Base-by-base conservation (phyloP, 257 asterid genomes). In the Eustoma russellianum region DNA sequence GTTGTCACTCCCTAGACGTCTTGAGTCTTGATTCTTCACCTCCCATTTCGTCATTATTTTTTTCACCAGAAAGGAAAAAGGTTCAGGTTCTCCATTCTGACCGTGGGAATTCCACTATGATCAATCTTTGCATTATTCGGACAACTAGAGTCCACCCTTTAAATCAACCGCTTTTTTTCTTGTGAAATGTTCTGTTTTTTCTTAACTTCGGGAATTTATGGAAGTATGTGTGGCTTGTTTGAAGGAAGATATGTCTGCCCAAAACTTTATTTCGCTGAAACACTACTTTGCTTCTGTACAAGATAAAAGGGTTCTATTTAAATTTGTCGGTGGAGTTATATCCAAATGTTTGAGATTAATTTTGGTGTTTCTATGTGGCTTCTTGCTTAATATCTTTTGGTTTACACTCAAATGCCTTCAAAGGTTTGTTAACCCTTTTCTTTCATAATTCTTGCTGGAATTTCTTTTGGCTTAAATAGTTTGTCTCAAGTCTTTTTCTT, bases 351-450 rank as follows among this genome's bases (percentile, higher is more conserved):
- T 68, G 7, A 56, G 48, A 40, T 52, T 57, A 48, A 57, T 74
- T 57, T 74, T 76, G 69, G 57, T 62, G 55, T 65, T 62, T 59
- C 52, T 77, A 0, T 68, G 57, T 57, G 48, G 66, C 52, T 67
- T 74, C 66, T 19, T 75, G 41, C 47, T 77, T 72, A 68, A 69
- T 70, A 48, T 68, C 53, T 57, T 62, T 67, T 70, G 71, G 53
- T 58, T 71, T 57, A 54, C 66, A 30, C 41, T 60, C 70, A 70
- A 35, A 53, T 62, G 59, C 64, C 45, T 72, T 0, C 8, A 53
- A 64, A 80, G 95, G 97, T 88, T 63, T 52, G 69, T 16, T 16
- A 14, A 34, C 8, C 19, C 30, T 17, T 55, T 15, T 5, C 12
- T 19, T 55, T 44, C 4, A 11, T 51, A 3, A 17, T 7, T 19